These are phyloP conservation scores for Otatea glauca DNA, from an alignment of 176 grass and related monocot species.

Conservation along the genomic window DNA sequence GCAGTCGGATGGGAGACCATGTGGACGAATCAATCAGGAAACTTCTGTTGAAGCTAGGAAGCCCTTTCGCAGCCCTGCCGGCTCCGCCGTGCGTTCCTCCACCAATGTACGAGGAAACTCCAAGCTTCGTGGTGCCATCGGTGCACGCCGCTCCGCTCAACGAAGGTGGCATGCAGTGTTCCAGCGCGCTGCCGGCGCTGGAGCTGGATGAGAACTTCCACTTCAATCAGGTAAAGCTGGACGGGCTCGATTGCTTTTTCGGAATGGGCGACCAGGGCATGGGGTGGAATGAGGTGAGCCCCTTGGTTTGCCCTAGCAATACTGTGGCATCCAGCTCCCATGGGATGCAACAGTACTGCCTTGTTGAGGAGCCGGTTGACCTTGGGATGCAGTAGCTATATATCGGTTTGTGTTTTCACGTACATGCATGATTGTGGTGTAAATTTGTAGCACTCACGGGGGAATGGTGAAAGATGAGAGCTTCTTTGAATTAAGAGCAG, in stretches of 20 bases:
- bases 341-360: conserved; percentile 57
- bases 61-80: conserved; percentile 39
- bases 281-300: conserved; percentile 66
- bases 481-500: conserved; percentile 41
- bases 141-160: conserved; percentile 21
- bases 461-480: conserved; percentile 52
- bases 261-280: conserved; percentile 51
- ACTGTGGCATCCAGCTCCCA: conserved; percentile 57
- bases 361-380: conserved; percentile 57
- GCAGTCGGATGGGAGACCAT: conserved; percentile 34
- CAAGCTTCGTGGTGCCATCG: conserved; percentile 39
- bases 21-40: conserved; percentile 63
- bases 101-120: conserved; percentile 52
- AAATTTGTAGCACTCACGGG: conserved; percentile 73
- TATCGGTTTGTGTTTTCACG: conserved; percentile 48
- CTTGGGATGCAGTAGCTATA: conserved; percentile 55
- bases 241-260: conserved; percentile 67
- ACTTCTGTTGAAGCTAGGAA: conserved; percentile 65
- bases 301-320: conserved; percentile 60
- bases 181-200: conserved; percentile 33
- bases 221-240: conserved; percentile 76
- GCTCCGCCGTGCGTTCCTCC: conserved; percentile 26
- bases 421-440: conserved; percentile 68
- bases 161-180: conserved; percentile 32
- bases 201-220: conserved; percentile 77